Evolutionary conservation across 352 stramenopile species (phyloP), one percentile per base, ranked within the genome.

Genomic region (Phytophthora sp.): DNA sequence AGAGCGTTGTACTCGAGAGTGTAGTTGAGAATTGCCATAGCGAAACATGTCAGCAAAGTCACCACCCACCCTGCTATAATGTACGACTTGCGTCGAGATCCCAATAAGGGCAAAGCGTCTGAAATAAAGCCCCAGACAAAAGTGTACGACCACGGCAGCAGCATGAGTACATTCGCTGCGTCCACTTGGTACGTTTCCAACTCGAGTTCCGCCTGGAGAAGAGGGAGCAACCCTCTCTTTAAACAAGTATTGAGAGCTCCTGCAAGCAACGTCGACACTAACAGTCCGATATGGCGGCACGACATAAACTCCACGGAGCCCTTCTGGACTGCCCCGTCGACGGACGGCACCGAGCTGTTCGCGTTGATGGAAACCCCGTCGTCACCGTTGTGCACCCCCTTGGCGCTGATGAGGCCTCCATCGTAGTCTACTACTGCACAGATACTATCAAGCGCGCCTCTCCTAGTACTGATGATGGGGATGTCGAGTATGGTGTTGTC

Each of bases 61-160:
- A 82, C 36, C 16, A 63, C 26, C 82, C 82, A 89, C 6, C 71
- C 82, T 16, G 71, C 27, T 3, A 91, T 58, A 27, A 89, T 82
- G 63, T 89, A 91, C 3, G 73, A 26, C 55, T 89, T 89, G 8
- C 82, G 71, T 35, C 80, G 58, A 23, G 63, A 69, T n/a, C 73
- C 76, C 13, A 86, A 50, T 31, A 91, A 47, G 0, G 80, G 66
- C 11, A 85, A 39, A 7, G 69, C 57, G 57, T 91, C 82, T 1
- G 82, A 88, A 36, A 86, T 50, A 42, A 89, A 88, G 18, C 80
- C 78, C 41, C 76, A 62, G 1, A 83, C 31, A 20, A 84, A 85
- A 45, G 55, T 83, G 57, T 74, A 81, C 29, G 74, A 81, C 78
- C 78, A 87, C 7, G 77, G 75, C 26, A 84, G 41, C 30, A 78